Evolutionary conservation across 441 rosid species (phyloP).

Genomic region (Populus hybrid): DNA sequence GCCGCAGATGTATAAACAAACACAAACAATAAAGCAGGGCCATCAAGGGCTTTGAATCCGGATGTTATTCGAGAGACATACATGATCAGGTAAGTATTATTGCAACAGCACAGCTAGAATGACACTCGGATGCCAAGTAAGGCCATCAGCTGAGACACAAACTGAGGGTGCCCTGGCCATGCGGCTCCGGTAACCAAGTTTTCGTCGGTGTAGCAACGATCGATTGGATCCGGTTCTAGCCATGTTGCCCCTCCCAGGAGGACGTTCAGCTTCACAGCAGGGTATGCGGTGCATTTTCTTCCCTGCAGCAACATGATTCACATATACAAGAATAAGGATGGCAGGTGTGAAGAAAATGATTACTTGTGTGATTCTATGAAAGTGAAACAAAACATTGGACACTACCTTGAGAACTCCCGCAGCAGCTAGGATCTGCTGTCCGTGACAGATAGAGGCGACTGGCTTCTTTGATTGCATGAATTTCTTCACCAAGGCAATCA

Average conservation of each 20-base stretch:
- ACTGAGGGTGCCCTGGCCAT: slow-evolving; percentile 92
- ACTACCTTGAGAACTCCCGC: slow-evolving; percentile 84
- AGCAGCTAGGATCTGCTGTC: slow-evolving; percentile 89
- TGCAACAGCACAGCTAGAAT: slow-evolving; percentile 28
- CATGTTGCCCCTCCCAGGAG: slow-evolving; percentile 71
- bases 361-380: background rate
- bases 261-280: slow-evolving; percentile 82
- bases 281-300: slow-evolving; percentile 85
- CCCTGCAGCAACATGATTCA: slow-evolving; percentile 45
- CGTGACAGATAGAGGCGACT: slow-evolving; percentile 90
- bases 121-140: slow-evolving; percentile 60
- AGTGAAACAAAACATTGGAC: too few relatives aligned
- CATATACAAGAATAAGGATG: background rate
- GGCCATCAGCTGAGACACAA: slow-evolving; percentile 66
- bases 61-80: background rate
- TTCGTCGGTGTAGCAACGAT: slow-evolving; percentile 76
- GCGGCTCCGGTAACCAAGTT: slow-evolving; percentile 91
- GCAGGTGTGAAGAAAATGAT: background rate
- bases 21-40: too few relatives aligned
- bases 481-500: slow-evolving; percentile 53
- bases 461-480: slow-evolving; percentile 75
- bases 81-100: background rate
- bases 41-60: background rate
- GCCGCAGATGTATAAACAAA: too few relatives aligned
- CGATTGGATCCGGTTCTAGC: slow-evolving; percentile 82